Conservation (phyloP, 164 flowering plant species). For the Berberis thunbergii region DNA sequence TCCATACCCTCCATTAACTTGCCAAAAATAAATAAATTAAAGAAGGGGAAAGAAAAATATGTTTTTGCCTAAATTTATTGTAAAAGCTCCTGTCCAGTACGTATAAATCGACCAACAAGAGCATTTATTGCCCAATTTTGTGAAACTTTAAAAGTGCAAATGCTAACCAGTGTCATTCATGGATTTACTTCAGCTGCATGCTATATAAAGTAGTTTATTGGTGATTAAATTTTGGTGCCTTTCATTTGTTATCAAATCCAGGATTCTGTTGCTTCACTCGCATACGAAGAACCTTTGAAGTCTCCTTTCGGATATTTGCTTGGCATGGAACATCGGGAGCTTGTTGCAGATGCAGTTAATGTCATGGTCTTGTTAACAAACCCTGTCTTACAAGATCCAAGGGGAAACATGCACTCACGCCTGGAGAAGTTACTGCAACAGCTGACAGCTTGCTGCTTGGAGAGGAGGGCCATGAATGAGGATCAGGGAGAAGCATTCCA, state of each 20-base stretch:
- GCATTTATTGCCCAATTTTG: too few relatives aligned
- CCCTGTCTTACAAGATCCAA: slow-evolving; percentile 46
- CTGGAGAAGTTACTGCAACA: slow-evolving; percentile 80
- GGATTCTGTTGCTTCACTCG: slow-evolving; percentile 88
- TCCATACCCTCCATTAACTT: too few relatives aligned
- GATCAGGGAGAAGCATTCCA: slow-evolving; percentile 90
- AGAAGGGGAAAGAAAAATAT: too few relatives aligned
- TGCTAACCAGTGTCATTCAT: too few relatives aligned
- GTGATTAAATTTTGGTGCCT: too few relatives aligned
- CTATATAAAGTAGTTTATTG: too few relatives aligned
- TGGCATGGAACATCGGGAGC: slow-evolving; percentile 57
- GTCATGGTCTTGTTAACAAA: slow-evolving; percentile 64
- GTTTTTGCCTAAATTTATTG: too few relatives aligned
- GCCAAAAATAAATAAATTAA: too few relatives aligned
- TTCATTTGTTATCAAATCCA: slow-evolving; percentile 8
- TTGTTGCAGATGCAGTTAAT: slow-evolving; percentile 84
- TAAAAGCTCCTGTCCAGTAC: too few relatives aligned
- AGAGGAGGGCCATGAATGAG: slow-evolving; percentile 62
- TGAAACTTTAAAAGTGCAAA: too few relatives aligned
- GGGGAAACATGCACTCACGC: slow-evolving; percentile 45
- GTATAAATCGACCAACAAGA: too few relatives aligned
- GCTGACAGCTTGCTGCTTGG: slow-evolving; percentile 76
- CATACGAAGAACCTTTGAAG: slow-evolving; percentile 64
- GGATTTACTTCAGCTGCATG: too few relatives aligned
- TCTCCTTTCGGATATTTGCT: slow-evolving; percentile 77